These are phyloP conservation scores for Penicillium desertorum DNA, from an alignment of 495 filamentous ascomycete genomes.

Conservation along the genomic window DNA sequence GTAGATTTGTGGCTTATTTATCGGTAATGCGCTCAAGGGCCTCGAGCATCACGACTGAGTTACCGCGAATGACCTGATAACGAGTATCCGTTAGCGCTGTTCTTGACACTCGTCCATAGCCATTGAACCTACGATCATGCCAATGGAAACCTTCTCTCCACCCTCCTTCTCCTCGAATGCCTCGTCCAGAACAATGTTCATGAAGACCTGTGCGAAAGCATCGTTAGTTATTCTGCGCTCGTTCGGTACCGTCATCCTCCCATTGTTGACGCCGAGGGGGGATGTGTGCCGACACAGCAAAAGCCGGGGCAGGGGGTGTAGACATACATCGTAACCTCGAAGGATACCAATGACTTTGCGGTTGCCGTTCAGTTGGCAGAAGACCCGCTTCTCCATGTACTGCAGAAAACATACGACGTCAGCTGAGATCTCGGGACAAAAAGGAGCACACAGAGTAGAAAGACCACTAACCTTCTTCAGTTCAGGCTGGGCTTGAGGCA, in stretches of 20 bases:
- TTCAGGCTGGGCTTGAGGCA: constrained; percentile 99
- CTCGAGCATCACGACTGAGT: constrained; percentile 96
- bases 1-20: constrained; percentile 33
- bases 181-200: constrained; percentile 97
- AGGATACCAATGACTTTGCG: constrained; percentile 95
- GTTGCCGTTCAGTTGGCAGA: constrained; percentile 95
- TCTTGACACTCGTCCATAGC: background rate
- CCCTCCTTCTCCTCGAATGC: constrained; percentile 94
- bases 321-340: constrained; percentile 88
- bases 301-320: background rate
- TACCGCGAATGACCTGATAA: constrained; percentile 74
- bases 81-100: constrained; percentile 11
- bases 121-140: constrained; percentile 77
- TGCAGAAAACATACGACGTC: constrained; percentile 38
- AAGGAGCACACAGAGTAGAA: background rate
- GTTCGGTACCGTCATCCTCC: background rate
- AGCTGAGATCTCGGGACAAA: constrained; percentile 10
- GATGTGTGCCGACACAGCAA: background rate
- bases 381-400: constrained; percentile 99
- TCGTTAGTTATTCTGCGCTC: constrained; percentile 9
- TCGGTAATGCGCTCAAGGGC: constrained; percentile 61
- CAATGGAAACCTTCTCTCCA: constrained; percentile 85
- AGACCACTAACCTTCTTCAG: constrained; percentile 78
- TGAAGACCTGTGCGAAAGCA: constrained; percentile 70
- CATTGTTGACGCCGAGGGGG: too few species aligned